phyloP scores from a whole-genome alignment of 2,329 filamentous ascomycete species.

The Scytalidium lignicola region DNA sequence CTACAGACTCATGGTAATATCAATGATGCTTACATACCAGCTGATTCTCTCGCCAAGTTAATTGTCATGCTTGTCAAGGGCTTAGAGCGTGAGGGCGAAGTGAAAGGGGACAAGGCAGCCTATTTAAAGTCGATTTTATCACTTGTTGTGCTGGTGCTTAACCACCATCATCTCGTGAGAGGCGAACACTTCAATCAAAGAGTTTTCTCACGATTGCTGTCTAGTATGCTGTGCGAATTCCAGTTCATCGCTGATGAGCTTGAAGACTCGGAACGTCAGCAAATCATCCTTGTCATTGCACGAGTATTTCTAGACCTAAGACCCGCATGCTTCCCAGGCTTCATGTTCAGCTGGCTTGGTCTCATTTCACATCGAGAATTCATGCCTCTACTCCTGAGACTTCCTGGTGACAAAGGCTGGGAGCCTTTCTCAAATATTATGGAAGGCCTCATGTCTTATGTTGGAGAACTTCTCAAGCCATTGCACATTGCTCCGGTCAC shows the following conservation, averaged over 20 bases:
- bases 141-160: slow-evolving; percentile 74
- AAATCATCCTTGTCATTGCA: slow-evolving; percentile 68
- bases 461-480: slow-evolving; percentile 75
- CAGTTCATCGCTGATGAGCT: slow-evolving; percentile 53
- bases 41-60: slow-evolving; percentile 80
- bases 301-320: slow-evolving; percentile 67
- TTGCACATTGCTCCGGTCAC: slow-evolving; percentile 62
- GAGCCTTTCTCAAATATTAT: slow-evolving; percentile 68
- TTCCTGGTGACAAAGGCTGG: slow-evolving; percentile 69
- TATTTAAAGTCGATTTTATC: slow-evolving; percentile 76
- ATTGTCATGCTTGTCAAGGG: slow-evolving; percentile 71
- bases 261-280: slow-evolving; percentile 55
- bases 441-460: slow-evolving; percentile 64
- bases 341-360: slow-evolving; percentile 78
- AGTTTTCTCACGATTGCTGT: slow-evolving; percentile 87
- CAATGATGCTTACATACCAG: slow-evolving; percentile 50
- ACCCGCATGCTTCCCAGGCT: slow-evolving; percentile 72
- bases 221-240: slow-evolving; percentile 74
- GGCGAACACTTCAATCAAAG: slow-evolving; percentile 81
- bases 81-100: slow-evolving; percentile 53
- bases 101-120: slow-evolving; percentile 57
- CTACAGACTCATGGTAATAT: slow-evolving; percentile 55
- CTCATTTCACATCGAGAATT: slow-evolving; percentile 83
- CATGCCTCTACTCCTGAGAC: slow-evolving; percentile 69
- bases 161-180: slow-evolving; percentile 76